phyloP scores from a whole-genome alignment of 192 early-diverging fungal species.

The Pilaira anomala region DNA sequence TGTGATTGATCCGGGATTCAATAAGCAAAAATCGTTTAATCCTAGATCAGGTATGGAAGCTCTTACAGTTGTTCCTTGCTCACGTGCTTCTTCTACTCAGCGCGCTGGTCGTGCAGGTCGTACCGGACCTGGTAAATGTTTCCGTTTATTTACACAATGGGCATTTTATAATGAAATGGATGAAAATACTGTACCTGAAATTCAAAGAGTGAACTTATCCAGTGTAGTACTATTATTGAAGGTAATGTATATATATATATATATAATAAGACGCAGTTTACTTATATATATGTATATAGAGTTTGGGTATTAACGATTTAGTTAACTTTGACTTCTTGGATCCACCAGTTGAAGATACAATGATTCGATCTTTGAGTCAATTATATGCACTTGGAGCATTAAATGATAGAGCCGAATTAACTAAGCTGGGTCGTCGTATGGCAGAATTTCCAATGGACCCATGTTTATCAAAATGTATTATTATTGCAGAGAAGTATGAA shows the following conservation, averaged over 20 bases:
- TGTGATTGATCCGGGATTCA: conserved; percentile 98
- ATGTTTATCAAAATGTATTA: conserved; percentile 87
- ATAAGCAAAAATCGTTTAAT: conserved; percentile 95
- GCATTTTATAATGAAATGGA: conserved; percentile 94
- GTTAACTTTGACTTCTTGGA: conserved; percentile 99
- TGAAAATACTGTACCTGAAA: conserved; percentile 93
- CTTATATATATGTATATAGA: conserved; percentile 34
- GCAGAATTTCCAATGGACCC: conserved; percentile 98
- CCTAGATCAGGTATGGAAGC: conserved; percentile 96
- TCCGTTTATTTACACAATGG: conserved; percentile 90
- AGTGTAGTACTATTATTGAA: conserved; percentile 90
- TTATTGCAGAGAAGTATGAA: conserved; percentile 87
- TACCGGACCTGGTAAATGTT: conserved; percentile 96
- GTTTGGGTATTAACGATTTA: conserved; percentile 95
- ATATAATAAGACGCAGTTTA: background rate
- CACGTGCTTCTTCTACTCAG: conserved; percentile 91
- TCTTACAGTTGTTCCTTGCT: conserved; percentile 91
- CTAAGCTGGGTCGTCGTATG: conserved; percentile 95
- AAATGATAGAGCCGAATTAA: conserved; percentile 89
- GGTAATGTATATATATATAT: conserved; percentile 26
- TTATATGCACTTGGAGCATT: conserved; percentile 90
- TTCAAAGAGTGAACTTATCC: conserved; percentile 91
- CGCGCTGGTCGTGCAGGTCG: conserved; percentile 93
- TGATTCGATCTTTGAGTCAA: conserved; percentile 90
- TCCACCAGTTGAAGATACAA: conserved; percentile 87